phyloP scores from a whole-genome alignment of 116 monocot genomes.

The Trichopus zeylanicus region DNA sequence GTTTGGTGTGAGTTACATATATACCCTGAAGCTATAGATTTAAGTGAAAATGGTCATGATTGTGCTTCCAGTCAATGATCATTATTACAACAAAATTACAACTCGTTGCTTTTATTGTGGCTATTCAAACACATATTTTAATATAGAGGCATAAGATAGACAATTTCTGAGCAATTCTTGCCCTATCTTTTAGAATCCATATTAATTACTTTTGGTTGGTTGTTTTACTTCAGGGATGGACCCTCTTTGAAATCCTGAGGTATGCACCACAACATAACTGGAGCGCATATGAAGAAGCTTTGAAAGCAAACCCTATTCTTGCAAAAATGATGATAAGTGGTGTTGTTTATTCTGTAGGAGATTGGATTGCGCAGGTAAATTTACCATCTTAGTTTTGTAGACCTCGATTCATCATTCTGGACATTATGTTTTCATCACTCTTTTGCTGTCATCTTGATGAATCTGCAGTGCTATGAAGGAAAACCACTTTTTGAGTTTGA shows the following conservation, averaged over 20 bases:
- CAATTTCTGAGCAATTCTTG: not conserved
- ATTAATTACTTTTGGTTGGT: not conserved
- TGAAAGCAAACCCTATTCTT: constrained; percentile 86
- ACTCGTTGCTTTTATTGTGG: too few relatives aligned
- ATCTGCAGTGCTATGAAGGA: constrained; percentile 85
- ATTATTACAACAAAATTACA: too few relatives aligned
- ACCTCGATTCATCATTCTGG: too few relatives aligned
- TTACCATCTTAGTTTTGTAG: not conserved
- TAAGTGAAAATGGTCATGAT: too few relatives aligned
- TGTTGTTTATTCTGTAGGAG: constrained; percentile 84
- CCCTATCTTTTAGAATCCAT: not conserved
- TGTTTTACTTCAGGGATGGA: constrained; percentile 65
- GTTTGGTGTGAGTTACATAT: too few relatives aligned
- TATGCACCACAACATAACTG: constrained; percentile 94
- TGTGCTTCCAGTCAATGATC: too few relatives aligned
- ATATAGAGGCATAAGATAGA: too few relatives aligned
- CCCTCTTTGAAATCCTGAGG: constrained; percentile 79
- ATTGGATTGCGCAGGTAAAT: constrained; percentile 93
- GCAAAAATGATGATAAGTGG: constrained; percentile 99
- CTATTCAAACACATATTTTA: too few relatives aligned
- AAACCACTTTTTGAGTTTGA: constrained; percentile 96
- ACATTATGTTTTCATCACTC: not conserved
- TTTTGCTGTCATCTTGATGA: constrained; percentile 1
- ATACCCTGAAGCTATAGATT: too few relatives aligned
- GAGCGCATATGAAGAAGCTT: constrained; percentile 89